phyloP scores from a whole-genome alignment of 2,329 filamentous ascomycete genomes.

The Arthrobotrys conoides region DNA sequence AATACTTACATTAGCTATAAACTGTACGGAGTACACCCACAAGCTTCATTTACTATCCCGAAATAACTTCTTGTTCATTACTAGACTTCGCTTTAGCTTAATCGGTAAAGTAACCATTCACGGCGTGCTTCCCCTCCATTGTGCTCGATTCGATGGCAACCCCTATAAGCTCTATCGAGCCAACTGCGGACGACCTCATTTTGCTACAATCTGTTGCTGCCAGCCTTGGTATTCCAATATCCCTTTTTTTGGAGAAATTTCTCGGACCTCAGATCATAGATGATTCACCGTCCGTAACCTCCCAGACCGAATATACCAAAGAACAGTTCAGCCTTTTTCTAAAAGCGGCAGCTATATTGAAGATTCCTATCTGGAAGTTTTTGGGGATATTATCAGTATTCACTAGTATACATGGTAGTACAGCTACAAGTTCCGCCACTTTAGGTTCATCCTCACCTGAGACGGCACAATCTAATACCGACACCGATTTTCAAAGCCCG shows the following conservation, averaged over 20 bases:
- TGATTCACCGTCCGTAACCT: background rate
- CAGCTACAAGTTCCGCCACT: constrained; percentile 1
- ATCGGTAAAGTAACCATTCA: no score
- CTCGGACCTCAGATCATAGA: constrained; percentile 5
- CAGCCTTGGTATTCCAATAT: constrained; percentile 3
- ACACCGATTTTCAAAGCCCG: background rate
- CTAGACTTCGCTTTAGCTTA: background rate
- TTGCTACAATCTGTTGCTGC: constrained; percentile 4
- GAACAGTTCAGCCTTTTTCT: background rate
- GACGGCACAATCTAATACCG: background rate
- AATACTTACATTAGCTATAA: background rate
- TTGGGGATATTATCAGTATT: constrained; percentile 1
- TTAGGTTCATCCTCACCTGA: background rate
- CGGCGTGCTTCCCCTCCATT: background rate
- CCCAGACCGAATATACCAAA: constrained; percentile 3
- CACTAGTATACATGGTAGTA: background rate
- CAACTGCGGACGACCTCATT: background rate
- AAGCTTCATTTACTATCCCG: background rate
- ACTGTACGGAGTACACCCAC: background rate
- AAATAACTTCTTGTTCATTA: background rate
- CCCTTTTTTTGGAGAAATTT: background rate
- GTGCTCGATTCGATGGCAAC: background rate
- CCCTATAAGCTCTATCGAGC: background rate
- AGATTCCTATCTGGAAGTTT: background rate
- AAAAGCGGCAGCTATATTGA: constrained; percentile 3